phyloP scores from a whole-genome alignment of 2,329 filamentous ascomycete genomes.

The Penicillium rolfsii region DNA sequence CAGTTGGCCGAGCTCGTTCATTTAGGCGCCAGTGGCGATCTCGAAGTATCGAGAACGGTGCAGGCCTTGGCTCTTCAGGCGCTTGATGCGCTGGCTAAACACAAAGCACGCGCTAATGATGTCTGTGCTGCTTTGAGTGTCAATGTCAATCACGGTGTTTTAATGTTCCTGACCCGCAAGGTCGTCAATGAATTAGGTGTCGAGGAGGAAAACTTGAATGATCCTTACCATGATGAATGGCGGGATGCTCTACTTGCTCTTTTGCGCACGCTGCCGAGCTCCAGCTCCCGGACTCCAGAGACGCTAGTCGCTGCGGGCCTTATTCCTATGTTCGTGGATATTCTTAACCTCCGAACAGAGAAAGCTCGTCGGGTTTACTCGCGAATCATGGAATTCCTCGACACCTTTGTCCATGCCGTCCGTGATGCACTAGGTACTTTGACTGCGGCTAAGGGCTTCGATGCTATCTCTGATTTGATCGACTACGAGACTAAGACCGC shows the following conservation, averaged over 20 bases:
- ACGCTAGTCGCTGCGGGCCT: slow-evolving; percentile 88
- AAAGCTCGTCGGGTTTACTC: slow-evolving; percentile 83
- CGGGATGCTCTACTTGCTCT: slow-evolving; percentile 87
- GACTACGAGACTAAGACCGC: slow-evolving; percentile 75
- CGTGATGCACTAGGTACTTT: slow-evolving; percentile 83
- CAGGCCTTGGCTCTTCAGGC: slow-evolving; percentile 81
- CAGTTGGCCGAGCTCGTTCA: slow-evolving; percentile 92
- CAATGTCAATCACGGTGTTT: slow-evolving; percentile 92
- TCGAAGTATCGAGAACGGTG: slow-evolving; percentile 70
- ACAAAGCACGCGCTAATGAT: slow-evolving; percentile 75
- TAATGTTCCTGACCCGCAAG: slow-evolving; percentile 91
- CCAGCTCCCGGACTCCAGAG: slow-evolving; percentile 71
- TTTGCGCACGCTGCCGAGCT: slow-evolving; percentile 75
- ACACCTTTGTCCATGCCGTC: slow-evolving; percentile 82
- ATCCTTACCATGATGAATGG: slow-evolving; percentile 80
- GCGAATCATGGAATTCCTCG: slow-evolving; percentile 82
- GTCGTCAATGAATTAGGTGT: slow-evolving; percentile 78
- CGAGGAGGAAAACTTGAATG: slow-evolving; percentile 60
- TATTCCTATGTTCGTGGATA: slow-evolving; percentile 86
- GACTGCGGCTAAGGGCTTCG: slow-evolving; percentile 79
- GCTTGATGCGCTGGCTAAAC: slow-evolving; percentile 82
- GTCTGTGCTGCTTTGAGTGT: slow-evolving; percentile 89
- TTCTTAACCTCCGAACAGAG: slow-evolving; percentile 77
- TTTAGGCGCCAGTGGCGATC: slow-evolving; percentile 70
- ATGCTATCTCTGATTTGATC: slow-evolving; percentile 86